phyloP scores from a whole-genome alignment of 2,329 filamentous ascomycete species.

The Calonectria naviculata region DNA sequence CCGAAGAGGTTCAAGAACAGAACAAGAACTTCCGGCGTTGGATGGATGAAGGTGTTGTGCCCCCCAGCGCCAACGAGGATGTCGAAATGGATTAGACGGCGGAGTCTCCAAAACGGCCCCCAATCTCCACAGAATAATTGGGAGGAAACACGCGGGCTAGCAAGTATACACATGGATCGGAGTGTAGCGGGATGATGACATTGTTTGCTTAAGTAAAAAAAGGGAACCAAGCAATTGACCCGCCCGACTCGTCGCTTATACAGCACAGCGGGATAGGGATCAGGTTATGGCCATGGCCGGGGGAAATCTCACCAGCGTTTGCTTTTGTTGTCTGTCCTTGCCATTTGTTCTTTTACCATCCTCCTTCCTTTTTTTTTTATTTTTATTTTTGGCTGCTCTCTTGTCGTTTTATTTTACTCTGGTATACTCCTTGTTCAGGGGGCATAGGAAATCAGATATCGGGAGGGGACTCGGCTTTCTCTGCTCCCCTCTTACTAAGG shows the following conservation, averaged over 20 bases:
- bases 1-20: constrained; percentile 79
- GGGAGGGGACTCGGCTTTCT: constrained; percentile 16
- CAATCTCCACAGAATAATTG: neutral
- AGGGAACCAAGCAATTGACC: constrained; percentile 15
- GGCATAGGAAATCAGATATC: constrained; percentile 18
- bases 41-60: constrained; percentile 60
- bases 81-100: constrained; percentile 45
- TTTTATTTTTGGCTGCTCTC: constrained; percentile 25
- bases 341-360: constrained; percentile 23
- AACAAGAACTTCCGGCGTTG: constrained; percentile 73
- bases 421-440: constrained; percentile 7
- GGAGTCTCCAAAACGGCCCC: neutral
- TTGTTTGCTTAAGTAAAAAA: constrained; percentile 17
- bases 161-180: neutral
- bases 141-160: neutral
- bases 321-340: constrained; percentile 26
- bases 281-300: constrained; percentile 25
- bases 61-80: constrained; percentile 47
- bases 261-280: constrained; percentile 2
- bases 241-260: constrained; percentile 5
- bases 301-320: constrained; percentile 33
- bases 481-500: neutral
- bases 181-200: constrained; percentile 18
- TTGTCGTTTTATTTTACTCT: constrained; percentile 29
- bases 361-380: constrained; percentile 14